Base-by-base conservation (phyloP, 441 rosid genomes). In the Adansonia madagascariensis region DNA sequence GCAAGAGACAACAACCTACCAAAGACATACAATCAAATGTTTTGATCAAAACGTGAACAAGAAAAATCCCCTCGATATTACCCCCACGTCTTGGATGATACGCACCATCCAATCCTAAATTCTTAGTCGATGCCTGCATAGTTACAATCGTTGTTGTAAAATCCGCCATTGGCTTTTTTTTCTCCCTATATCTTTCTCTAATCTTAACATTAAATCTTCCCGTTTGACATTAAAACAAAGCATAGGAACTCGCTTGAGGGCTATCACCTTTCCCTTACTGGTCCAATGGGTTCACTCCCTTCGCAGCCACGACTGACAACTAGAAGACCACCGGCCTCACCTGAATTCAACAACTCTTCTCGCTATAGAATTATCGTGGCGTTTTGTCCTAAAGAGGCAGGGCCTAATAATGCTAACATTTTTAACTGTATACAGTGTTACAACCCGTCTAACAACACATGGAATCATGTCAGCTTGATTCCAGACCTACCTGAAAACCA, bases 401-500 rank as follows among this genome's bases (percentile, higher is more conserved):
- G 71, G 4, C 67, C 77, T 6, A 66, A 74, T 20, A 39, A 31
- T 31, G 39, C 73, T 3, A 41, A 71, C 6, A 0, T 76, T 35
- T 82, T 87, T 14, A 88, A 83, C 49, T 82, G 87, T 87, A 82
- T 89, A 8, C 90, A 85, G 8, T 60, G 82, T 55, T 89, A 83
- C 67, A 59, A 84, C 41, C 91, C 88, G 0, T 71, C 77, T 0
- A 27, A 22, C 75, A 84, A 88, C 41, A 64, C 78, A 2, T 88
- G 90, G 92, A 77, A 69, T 46, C 77, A 84, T 18, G 85, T 84
- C 2, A 70, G 83, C 74, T 3, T 57, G 1, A 82, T 88, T 39
- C 88, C 92, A 0, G 64, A 56, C 56, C 49, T 82, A 1, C 31
- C 8, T 0, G 82, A 82, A 0, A 79, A 86, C 74, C 87, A 80